Base-by-base conservation (phyloP, 1,284 basidiomycete genomes). In the Ganoderma boninense region DNA sequence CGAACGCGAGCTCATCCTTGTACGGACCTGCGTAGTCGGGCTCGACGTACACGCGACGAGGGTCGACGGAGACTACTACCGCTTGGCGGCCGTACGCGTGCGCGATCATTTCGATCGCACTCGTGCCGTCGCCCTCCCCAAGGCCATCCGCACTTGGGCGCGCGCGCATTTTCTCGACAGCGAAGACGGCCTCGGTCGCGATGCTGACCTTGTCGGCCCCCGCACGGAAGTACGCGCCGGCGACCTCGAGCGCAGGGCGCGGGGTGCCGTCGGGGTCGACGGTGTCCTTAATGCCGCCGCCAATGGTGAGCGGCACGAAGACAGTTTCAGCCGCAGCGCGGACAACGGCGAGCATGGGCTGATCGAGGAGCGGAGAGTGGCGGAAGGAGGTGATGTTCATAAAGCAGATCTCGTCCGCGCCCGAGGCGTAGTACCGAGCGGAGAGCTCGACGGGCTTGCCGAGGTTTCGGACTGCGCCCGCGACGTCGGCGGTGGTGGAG, bases 351-450 rank as follows among this genome's bases (percentile, higher is more conserved):
- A 99, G 90, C 98, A 99, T 99, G 0, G 98, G 98, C 82, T 99
- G 98, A 82, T 99, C 98, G 66, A 88, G 91, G 56, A 99, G 87
- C 0, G 98, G 97, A 8, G 96, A 98, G 74, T 95, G 93, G 71
- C 98, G 95, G 90, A 99, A 99, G 67, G 97, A 98, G 10, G 98
- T 99, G 85, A 99, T 99, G 84, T 99, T 99, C 80, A 99, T 92
- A 77, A 99, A 92, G 78, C 96, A 97, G 63, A 99, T 87, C 83
- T 99, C 98, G 83, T 99, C 98, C 61, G 98, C 98, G 43, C 97
- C 97, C 62, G 92, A 90, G 20, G 85, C 82, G 83, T 94, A 99
- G 84, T 99, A 99, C 71, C 90, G 89, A 63, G 88, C 88, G 2
- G 97, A 94, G 65, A 99, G 91, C 49, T 96, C 91, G 77, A 99